Conservation (phyloP, 164 flowering plant species). For the Chimonanthus praecox region DNA sequence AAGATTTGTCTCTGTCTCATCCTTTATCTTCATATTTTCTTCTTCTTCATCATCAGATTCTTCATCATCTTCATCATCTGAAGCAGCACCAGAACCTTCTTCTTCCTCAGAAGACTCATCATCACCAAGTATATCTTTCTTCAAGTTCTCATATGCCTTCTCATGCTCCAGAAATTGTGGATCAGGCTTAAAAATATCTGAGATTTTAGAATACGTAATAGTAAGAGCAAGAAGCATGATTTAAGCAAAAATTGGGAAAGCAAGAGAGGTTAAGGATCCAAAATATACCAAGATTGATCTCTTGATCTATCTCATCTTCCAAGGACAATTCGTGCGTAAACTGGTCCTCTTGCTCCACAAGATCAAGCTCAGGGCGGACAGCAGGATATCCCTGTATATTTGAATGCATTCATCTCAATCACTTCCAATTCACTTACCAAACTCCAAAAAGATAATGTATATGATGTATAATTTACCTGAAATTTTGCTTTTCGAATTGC, state of each 20-base stretch:
- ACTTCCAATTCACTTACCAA: background rate
- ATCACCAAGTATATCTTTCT: conserved; percentile 61
- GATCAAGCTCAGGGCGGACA: conserved; percentile 88
- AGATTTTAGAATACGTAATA: conserved; percentile 7
- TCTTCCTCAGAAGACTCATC: conserved; percentile 60
- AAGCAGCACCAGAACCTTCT: conserved; percentile 51
- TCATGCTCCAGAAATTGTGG: conserved; percentile 63
- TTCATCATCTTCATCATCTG: conserved; percentile 37
- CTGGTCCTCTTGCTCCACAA: conserved; percentile 91
- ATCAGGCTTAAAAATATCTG: conserved; percentile 82
- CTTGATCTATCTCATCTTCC: conserved; percentile 68
- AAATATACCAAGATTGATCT: conserved; percentile 60
- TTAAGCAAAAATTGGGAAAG: background rate
- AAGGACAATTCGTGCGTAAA: conserved; percentile 85
- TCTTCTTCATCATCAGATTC: conserved; percentile 59
- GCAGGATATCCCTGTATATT: conserved; percentile 73
- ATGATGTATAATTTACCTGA: conserved; percentile 45
- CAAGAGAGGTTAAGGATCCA: background rate
- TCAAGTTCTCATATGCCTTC: conserved; percentile 59
- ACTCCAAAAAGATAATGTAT: no score
- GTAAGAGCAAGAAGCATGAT: background rate
- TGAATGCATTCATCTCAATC: background rate
- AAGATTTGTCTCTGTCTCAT: conserved; percentile 95
- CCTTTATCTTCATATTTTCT: conserved; percentile 64
- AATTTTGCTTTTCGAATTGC: conserved; percentile 94